Conservation (phyloP, 768 basidiomycete species). For the Amanita polypyramis region DNA sequence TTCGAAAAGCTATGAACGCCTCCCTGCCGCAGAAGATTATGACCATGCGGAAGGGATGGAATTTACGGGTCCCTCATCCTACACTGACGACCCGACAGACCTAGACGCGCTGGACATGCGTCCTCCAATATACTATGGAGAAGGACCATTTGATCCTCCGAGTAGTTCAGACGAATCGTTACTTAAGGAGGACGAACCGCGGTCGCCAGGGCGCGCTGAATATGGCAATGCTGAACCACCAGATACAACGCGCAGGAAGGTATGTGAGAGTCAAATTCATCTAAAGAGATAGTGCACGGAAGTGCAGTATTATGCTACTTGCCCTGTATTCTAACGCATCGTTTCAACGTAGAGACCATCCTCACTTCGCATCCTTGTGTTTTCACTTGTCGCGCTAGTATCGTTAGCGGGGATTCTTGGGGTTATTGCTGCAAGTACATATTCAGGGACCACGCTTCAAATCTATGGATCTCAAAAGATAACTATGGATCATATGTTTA, state of each 20-base stretch:
- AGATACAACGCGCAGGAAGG: not conserved
- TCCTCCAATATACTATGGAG: conserved; percentile 52
- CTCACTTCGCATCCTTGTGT: conserved; percentile 51
- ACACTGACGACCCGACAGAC: not conserved
- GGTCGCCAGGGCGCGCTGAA: conserved; percentile 6
- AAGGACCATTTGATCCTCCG: conserved; percentile 68
- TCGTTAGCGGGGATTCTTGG: conserved; percentile 59
- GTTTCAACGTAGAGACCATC: conserved; percentile 28
- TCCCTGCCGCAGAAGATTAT: conserved; percentile 3
- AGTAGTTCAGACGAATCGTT: conserved; percentile 68
- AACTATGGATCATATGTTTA: conserved; percentile 86
- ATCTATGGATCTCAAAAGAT: conserved; percentile 52
- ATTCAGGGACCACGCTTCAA: conserved; percentile 44
- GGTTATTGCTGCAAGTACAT: conserved; percentile 65
- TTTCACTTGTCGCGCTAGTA: conserved; percentile 50
- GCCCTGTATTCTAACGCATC: not conserved
- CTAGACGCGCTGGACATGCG: conserved; percentile 2
- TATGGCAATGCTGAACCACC: conserved; percentile 10
- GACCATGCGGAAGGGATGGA: not conserved
- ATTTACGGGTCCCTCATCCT: not conserved
- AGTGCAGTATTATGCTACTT: too few relatives aligned
- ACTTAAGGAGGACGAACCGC: conserved; percentile 15
- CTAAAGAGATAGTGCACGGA: too few relatives aligned
- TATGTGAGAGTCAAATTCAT: not conserved
- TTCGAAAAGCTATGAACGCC: conserved; percentile 8